These are phyloP conservation scores for Echria macrotheca DNA, from an alignment of 495 filamentous ascomycete species.

Conservation along the genomic window DNA sequence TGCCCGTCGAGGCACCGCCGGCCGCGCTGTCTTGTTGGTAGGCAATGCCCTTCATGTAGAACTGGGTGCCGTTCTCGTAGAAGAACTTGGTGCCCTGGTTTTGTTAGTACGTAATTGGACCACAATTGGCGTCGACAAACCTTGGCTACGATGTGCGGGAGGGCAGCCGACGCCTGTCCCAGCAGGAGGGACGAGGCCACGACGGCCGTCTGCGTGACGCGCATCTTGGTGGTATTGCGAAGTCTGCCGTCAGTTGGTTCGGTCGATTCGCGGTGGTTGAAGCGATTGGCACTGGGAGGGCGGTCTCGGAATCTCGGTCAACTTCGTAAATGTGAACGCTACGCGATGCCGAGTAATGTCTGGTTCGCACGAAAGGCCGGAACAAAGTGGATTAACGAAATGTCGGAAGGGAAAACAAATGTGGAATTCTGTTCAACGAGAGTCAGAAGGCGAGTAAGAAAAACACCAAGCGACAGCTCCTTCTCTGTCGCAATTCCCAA, in stretches of 20 bases:
- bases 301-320: background rate
- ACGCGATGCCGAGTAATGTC: no score
- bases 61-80: slow-evolving; percentile 65
- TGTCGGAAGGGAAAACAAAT: slow-evolving; percentile 15
- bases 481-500: slow-evolving; percentile 13
- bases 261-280: background rate
- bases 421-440: slow-evolving; percentile 29
- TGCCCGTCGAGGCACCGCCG: slow-evolving; percentile 29
- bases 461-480: slow-evolving; percentile 11
- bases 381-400: slow-evolving; percentile 9
- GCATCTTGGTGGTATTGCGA: slow-evolving; percentile 29
- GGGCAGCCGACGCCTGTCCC: slow-evolving; percentile 46
- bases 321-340: no score
- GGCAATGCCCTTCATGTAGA: slow-evolving; percentile 83
- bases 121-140: slow-evolving; percentile 22
- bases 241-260: background rate
- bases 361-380: no score
- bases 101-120: background rate
- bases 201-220: slow-evolving; percentile 35
- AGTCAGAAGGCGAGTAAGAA: slow-evolving; percentile 31
- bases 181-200: slow-evolving; percentile 42
- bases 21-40: slow-evolving; percentile 62
- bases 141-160: slow-evolving; percentile 70
- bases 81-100: slow-evolving; percentile 56
- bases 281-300: background rate